phyloP scores from a whole-genome alignment of 805 yeast species.

The Lachancea waltii region DNA sequence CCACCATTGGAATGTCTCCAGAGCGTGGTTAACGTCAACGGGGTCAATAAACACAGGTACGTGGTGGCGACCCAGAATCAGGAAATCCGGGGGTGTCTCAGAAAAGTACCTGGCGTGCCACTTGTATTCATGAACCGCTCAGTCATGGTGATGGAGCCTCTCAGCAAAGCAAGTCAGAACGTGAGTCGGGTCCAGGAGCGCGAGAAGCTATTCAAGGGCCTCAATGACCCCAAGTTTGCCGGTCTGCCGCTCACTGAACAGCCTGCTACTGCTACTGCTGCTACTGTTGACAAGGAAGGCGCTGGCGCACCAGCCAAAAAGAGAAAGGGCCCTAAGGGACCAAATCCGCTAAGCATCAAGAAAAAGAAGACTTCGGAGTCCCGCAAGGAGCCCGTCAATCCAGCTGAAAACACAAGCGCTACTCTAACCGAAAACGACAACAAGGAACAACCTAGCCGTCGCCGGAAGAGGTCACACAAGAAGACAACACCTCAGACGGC shows the following conservation, averaged over 20 bases:
- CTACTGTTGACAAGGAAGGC: conserved; percentile 13
- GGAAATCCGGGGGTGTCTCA: conserved; percentile 56
- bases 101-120: conserved; percentile 86
- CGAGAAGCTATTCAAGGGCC: conserved; percentile 66
- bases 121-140: conserved; percentile 79
- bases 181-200: conserved; percentile 49
- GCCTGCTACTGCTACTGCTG: no score
- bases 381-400: neutral
- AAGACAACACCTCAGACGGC: neutral
- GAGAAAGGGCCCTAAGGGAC: conserved; percentile 68
- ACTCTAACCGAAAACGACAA: neutral
- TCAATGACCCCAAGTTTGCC: conserved; percentile 55
- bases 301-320: conserved; percentile 32
- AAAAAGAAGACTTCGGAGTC: conserved; percentile 45
- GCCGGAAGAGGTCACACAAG: neutral
- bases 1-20: conserved; percentile 71
- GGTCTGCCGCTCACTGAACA: no score
- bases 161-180: conserved; percentile 60
- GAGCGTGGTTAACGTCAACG: conserved; percentile 61
- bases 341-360: conserved; percentile 87
- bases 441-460: neutral
- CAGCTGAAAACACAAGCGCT: neutral
- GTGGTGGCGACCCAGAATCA: conserved; percentile 80
- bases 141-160: conserved; percentile 94
- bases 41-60: conserved; percentile 84